Evolutionary conservation across 305 asterid genomes (phyloP).

Genomic region (Nicotiana rustica): DNA sequence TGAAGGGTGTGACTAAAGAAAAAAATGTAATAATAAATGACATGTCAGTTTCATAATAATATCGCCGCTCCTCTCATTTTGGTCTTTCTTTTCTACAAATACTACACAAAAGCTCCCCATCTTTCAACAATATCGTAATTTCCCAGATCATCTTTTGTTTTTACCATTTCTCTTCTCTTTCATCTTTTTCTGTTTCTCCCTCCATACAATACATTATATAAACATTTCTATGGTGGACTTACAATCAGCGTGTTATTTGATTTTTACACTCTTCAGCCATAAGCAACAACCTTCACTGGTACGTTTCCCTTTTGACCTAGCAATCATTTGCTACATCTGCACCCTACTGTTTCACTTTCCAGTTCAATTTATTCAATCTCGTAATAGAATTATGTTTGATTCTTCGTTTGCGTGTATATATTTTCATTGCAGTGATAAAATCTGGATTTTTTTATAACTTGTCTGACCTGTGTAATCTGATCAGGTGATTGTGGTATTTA

Average conservation of each 20-base stretch:
- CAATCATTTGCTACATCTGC: background rate
- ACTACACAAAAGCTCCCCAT: background rate
- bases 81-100: background rate
- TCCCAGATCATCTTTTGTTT: constrained; percentile 15
- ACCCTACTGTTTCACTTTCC: background rate
- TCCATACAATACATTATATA: background rate
- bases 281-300: constrained; percentile 31
- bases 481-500: constrained; percentile 62
- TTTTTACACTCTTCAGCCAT: constrained; percentile 8
- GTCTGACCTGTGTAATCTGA: constrained; percentile 44
- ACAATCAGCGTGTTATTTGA: background rate
- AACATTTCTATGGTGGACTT: background rate
- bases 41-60: constrained; percentile 28
- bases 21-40: background rate
- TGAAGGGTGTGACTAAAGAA: background rate
- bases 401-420: background rate
- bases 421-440: constrained; percentile 19
- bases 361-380: background rate
- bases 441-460: constrained; percentile 4
- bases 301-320: background rate
- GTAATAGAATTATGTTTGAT: background rate
- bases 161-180: background rate
- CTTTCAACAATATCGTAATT: constrained; percentile 16
- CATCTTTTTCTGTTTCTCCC: background rate
- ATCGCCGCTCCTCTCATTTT: constrained; percentile 8